Base-by-base conservation (phyloP, 2,329 filamentous ascomycete genomes). In the Claviceps quebecensis region DNA sequence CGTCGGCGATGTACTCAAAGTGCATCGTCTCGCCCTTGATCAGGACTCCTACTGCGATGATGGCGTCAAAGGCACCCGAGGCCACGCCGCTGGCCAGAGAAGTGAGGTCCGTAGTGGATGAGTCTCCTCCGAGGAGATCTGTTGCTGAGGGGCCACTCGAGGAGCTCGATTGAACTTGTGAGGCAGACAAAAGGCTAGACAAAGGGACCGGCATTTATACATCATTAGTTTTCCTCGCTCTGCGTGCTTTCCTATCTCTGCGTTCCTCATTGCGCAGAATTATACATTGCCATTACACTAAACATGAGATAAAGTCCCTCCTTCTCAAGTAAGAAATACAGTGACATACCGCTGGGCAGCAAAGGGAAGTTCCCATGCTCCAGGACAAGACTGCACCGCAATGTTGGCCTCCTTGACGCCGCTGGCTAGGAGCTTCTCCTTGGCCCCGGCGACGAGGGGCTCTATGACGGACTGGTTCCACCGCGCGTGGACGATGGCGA, bases 11-110 rank as follows among this genome's bases (percentile, higher is more conserved):
- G 72, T 98, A 97, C 71, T 98, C 93, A 63, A 98, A 98, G 71
- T 98, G 93, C 89, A 96, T 96, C 6, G 93, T 97, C 70, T 95
- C 87, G 66, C 93, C 93, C 74, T 98, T 98, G 72, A 98, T 96
- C 55, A 98, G 80, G 52, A 95, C 90, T 52, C 93, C 93, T 59
- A 98, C 86, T 50, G 93, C 89, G 58, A 98, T 90, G 56, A 98
- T 82, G 56, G 93, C 93, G 65, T 97, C 91, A 62, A 97, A 97
- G 19, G 88, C 80, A 52, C 74, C 70, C 53, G 77, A 70, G n/a
- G 68, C 16, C 7, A 26, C 64, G 2, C 65, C 56, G 46, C 68
- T 55, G 19, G 73, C 55, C 17, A 72, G 60, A 14, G 76, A 69
- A 29, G 76, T 72, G 36, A 89, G 76, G 66, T 95, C 86, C 34